Evolutionary conservation across 73 alveolate species (phyloP), one percentile per base, ranked within the genome.

Genomic region (Paramecium primaurelia): DNA sequence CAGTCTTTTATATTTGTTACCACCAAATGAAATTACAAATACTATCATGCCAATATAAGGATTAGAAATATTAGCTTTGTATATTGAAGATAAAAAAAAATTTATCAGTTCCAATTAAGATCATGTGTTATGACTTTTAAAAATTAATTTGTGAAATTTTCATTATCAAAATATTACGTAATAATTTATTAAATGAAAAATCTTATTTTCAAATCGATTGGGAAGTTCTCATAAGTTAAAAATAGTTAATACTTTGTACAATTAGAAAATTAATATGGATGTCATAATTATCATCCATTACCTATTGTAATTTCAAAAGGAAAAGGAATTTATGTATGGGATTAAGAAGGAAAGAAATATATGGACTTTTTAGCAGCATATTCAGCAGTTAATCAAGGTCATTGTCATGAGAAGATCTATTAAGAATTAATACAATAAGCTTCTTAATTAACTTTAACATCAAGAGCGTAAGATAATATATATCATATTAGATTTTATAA

Each of bases 361-460:
- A 93, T 75, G 54, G 99, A 97, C 91, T 97, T 97, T 95, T 93
- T 97, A 40, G 94, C 98, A 16, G 99, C 99, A 34, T 97, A 97
- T 84, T 94, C 98, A n/a, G 97, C 99, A 8, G 97, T 86, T 51
- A 97, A 97, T 89, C 97, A 97, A 77, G 99, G 99, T n/a, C 99
- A 97, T 60, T 97, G 99, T 87, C 99, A 97, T 84, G 98, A 98
- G 3, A 97, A 95, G 94, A 97, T 97, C 59, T 85, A 97, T 26
- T 93, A 93, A 92, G 97, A 98, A 47, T 36, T 97, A 49, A 92
- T 94, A 6, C 96, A 91, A 36, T 97, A 97, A 86, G 99, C 98
- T 8, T 90, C 93, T 94, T 92, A 77, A 68, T 71, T 97, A 64
- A 92, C 99, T 25, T 87, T 88, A 68, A 93, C 98, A 12, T 92